Evolutionary conservation across 495 filamentous ascomycete genomes (phyloP), one percentile per base, ranked within the genome.

Genomic region (Penicillium simplicissimum): DNA sequence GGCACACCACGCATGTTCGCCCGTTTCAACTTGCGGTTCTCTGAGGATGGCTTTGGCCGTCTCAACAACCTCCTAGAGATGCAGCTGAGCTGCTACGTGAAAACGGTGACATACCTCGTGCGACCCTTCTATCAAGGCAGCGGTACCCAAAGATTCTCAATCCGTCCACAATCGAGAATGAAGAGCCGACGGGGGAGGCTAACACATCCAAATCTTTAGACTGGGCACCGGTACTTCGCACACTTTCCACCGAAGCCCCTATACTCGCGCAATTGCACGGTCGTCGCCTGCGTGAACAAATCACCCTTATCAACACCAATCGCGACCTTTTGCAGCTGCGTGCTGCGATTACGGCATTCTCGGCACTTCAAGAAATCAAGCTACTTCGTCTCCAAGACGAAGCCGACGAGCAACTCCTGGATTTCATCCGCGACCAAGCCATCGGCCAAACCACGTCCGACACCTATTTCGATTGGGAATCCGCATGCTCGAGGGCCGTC

Each of bases 41-140:
- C 85, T 6, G 62, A 66, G 13, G 75, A 80, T 54, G 88, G 86
- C 1, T 84, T 91, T 54, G 69, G 74, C 34, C 75, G 82, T 48
- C 70, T 91, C 48, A 80, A 85, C 21, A 75, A 79, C 35, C 62
- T 81, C 42, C 59, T 81, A 49, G 58, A 69, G 55, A 81, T 79
- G 77, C 81, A 87, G 67, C 77, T 88, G 19, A 82, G 85, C 37
- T 78, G 75, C 61, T 81, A 87, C 74, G 86, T 89, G 51, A 85
- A 81, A 71, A 84, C 87, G 67, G 85, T 91, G 70, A 87, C 85
- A 65, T 91, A 91, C 70, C 82, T 90, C 74, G 84, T 90, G 69
- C 87, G 87, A 67, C 86, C 82, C 56, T 88, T 89, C 71, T 90
- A 90, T 74, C 72, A 78, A 68, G 77, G 76, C 73, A 74, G 69